These are phyloP conservation scores for Novymonas esmeraldas DNA, from an alignment of 208 protist genomes.

Conservation along the genomic window DNA sequence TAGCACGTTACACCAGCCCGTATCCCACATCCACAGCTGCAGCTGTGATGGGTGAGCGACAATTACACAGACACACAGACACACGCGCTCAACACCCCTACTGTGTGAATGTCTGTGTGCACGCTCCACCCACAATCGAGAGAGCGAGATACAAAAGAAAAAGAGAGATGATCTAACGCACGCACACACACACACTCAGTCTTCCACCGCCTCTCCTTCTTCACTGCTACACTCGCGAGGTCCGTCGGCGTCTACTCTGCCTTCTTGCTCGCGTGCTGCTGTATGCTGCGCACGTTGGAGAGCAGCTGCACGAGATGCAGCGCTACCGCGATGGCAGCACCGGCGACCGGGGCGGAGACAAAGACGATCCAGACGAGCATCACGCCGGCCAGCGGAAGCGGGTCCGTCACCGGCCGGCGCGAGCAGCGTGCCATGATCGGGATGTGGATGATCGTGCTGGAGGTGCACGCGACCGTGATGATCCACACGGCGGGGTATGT, in stretches of 20 bases:
- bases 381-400: constrained; percentile 58
- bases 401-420: constrained; percentile 34
- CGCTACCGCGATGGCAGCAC: constrained; percentile 38
- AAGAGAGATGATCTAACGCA: no score
- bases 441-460: constrained; percentile 81
- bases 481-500: constrained; percentile 85
- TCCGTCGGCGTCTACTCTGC: not conserved
- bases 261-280: constrained; percentile 2
- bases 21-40: no score
- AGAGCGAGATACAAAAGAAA: not conserved
- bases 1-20: no score
- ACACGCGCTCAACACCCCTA: not conserved
- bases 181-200: no score
- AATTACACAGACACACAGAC: not conserved
- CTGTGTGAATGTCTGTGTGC: no score
- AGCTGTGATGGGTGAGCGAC: no score
- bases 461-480: constrained; percentile 73
- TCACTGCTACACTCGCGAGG: no score
- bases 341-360: constrained; percentile 46
- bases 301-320: constrained; percentile 76
- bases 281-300: constrained; percentile 54
- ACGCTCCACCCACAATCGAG: no score
- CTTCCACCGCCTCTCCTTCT: no score
- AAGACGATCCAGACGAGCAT: constrained; percentile 76
- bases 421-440: constrained; percentile 78